Percentiles rank a stretch among this genome's conserved stretches.
These are phyloP conservation scores for Tetrahymena malaccensis DNA, from an alignment of 73 alveolate species.

Conservation along the genomic window DNA sequence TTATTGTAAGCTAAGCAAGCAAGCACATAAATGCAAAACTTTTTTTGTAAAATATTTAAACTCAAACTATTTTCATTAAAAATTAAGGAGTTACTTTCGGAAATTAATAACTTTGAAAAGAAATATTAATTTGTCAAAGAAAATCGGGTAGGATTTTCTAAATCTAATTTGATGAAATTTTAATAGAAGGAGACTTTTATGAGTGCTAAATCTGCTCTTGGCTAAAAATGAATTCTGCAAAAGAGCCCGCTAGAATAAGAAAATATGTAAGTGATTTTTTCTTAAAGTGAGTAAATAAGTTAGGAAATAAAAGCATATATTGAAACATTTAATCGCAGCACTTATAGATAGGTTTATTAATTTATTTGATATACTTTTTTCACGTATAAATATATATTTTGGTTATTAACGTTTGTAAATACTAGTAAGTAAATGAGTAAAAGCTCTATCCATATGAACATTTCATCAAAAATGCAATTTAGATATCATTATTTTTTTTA, in stretches of 20 bases:
- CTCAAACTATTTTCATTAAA: not conserved
- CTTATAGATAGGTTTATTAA: too few species aligned
- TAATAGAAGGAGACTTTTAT: not conserved
- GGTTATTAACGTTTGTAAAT: too few species aligned
- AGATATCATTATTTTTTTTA: too few species aligned
- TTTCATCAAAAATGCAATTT: too few species aligned
- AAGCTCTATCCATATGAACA: too few species aligned
- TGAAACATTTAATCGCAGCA: too few species aligned
- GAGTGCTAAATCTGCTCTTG: not conserved
- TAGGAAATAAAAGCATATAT: too few species aligned
- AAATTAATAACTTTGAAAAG: not conserved
- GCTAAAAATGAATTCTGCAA: not conserved
- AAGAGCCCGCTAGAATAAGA: not conserved
- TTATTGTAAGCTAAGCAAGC: not conserved
- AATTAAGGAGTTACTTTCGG: not conserved
- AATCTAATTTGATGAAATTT: not conserved
- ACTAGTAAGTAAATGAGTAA: too few species aligned
- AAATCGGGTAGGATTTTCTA: not conserved
- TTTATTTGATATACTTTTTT: too few species aligned
- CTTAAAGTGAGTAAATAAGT: not conserved
- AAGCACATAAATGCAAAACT: not conserved
- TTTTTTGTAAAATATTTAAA: too few species aligned
- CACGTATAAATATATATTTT: too few species aligned
- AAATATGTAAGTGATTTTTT: not conserved
- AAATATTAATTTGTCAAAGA: not conserved